These are phyloP conservation scores for Harrya chromipes DNA, from an alignment of 768 basidiomycete species.

Conservation along the genomic window DNA sequence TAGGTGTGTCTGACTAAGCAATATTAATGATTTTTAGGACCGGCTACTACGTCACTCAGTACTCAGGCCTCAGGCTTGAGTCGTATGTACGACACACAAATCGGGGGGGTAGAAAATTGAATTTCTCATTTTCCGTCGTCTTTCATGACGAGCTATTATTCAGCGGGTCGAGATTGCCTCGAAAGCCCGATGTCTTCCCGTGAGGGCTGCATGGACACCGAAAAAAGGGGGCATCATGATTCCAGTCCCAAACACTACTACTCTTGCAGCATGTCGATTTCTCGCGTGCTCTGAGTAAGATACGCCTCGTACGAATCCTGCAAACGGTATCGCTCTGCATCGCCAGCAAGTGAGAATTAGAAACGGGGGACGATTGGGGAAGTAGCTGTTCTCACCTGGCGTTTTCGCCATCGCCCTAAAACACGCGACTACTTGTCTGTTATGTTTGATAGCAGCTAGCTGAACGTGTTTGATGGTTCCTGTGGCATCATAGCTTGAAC, in stretches of 20 bases:
- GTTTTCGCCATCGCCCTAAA: slow-evolving; percentile 54
- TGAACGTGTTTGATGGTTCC: slow-evolving; percentile 89
- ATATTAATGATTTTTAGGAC: too few relatives aligned
- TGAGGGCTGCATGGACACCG: too few relatives aligned
- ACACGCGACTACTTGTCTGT: slow-evolving; percentile 66
- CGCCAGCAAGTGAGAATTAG: neutral
- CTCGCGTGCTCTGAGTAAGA: slow-evolving; percentile 52
- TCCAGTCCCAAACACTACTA: slow-evolving; percentile 19
- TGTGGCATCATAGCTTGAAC: slow-evolving; percentile 25
- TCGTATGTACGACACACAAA: too few relatives aligned
- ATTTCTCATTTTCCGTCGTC: too few relatives aligned
- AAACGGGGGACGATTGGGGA: neutral
- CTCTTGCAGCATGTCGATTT: slow-evolving; percentile 68
- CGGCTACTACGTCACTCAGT: too few relatives aligned
- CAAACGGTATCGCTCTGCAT: slow-evolving; percentile 42
- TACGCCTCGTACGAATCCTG: slow-evolving; percentile 60
- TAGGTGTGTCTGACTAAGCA: too few relatives aligned
- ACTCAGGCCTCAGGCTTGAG: too few relatives aligned
- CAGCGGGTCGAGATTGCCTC: too few relatives aligned
- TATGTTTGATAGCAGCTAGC: slow-evolving; percentile 70
- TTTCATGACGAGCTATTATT: too few relatives aligned
- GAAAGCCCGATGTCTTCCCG: too few relatives aligned
- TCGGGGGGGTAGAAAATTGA: too few relatives aligned
- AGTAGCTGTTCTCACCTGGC: slow-evolving; percentile 39
- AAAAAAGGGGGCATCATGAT: too few relatives aligned